Percentiles rank a stretch among this genome's conserved stretches.
phyloP scores from a whole-genome alignment of 768 basidiomycete species.

The Leccinellum luteum region DNA sequence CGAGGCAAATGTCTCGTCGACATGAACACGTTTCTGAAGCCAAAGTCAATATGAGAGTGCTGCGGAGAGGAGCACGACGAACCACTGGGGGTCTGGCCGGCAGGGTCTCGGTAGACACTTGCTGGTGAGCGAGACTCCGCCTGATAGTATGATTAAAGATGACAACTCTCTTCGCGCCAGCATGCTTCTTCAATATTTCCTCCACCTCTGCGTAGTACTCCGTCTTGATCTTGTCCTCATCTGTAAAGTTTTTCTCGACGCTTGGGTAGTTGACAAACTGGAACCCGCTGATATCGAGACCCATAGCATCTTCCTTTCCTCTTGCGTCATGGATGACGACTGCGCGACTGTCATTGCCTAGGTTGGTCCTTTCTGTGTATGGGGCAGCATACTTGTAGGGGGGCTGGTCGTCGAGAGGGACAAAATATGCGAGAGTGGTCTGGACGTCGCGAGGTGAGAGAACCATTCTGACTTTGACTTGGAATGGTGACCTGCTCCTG shows the following conservation, averaged over 20 bases:
- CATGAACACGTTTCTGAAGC: slow-evolving; percentile 38
- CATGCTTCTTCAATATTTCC: slow-evolving; percentile 36
- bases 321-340: slow-evolving; percentile 28
- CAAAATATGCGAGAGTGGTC: slow-evolving; percentile 38
- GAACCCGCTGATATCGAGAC: slow-evolving; percentile 40
- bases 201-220: slow-evolving; percentile 40
- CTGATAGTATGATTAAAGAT: slow-evolving; percentile 44
- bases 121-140: slow-evolving; percentile 1
- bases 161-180: slow-evolving; percentile 36
- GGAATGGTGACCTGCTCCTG: not conserved
- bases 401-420: slow-evolving; percentile 25
- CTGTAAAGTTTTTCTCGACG: slow-evolving; percentile 34
- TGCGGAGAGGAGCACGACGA: slow-evolving; percentile 1
- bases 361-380: slow-evolving; percentile 28
- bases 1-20: slow-evolving; percentile 43
- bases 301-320: slow-evolving; percentile 24
- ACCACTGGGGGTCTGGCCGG: slow-evolving; percentile 29
- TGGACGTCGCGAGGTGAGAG: slow-evolving; percentile 35
- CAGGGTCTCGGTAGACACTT: too few species aligned
- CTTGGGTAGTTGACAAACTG: slow-evolving; percentile 33
- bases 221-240: slow-evolving; percentile 34
- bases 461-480: slow-evolving; percentile 5
- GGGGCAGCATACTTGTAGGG: slow-evolving; percentile 35
- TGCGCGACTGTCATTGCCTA: slow-evolving; percentile 19
- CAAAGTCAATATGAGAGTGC: not conserved